Percentiles rank a stretch among this genome's conserved stretches.
phyloP scores from a whole-genome alignment of 148 eudicot species.

The Camellia japonica region DNA sequence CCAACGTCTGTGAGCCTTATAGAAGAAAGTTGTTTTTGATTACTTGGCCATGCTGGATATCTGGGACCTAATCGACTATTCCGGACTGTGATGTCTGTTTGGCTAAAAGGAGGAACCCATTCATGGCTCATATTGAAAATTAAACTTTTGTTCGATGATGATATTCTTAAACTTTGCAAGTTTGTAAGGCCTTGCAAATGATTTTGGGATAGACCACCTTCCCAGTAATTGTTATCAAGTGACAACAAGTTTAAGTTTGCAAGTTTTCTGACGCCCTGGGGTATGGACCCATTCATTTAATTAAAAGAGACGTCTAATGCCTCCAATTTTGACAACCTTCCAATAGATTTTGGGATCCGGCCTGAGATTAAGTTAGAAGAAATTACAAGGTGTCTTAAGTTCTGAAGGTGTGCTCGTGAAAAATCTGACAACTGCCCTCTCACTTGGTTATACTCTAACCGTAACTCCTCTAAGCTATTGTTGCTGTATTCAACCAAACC shows the following conservation, averaged over 20 bases:
- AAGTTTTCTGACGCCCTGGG: slow-evolving; percentile 11
- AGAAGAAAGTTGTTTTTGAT: slow-evolving; percentile 15
- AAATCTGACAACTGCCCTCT: neutral
- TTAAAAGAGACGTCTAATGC: slow-evolving; percentile 7
- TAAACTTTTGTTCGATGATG: slow-evolving; percentile 1
- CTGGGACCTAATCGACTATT: neutral
- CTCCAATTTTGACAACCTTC: slow-evolving; percentile 6
- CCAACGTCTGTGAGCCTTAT: slow-evolving; percentile 10
- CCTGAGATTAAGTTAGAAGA: slow-evolving; percentile 9
- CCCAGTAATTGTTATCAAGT: slow-evolving; percentile 4
- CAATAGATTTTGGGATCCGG: neutral
- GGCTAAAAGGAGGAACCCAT: slow-evolving; percentile 14
- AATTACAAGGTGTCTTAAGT: neutral
- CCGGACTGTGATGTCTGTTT: neutral
- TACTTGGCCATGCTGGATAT: slow-evolving; percentile 24
- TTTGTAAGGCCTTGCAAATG: slow-evolving; percentile 3
- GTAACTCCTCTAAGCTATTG: slow-evolving; percentile 6
- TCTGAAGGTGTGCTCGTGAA: slow-evolving; percentile 6
- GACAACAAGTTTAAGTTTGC: neutral
- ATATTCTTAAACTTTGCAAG: neutral
- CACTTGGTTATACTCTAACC: neutral
- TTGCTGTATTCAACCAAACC: neutral
- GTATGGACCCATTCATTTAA: slow-evolving; percentile 17
- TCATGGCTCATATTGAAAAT: neutral
- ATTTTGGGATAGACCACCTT: slow-evolving; percentile 1